A percentile compares a stretch with the other conserved stretches of the same genome.
Evolutionary conservation across 2,329 filamentous ascomycete species (phyloP).

Genomic region (Massarina eburnea): DNA sequence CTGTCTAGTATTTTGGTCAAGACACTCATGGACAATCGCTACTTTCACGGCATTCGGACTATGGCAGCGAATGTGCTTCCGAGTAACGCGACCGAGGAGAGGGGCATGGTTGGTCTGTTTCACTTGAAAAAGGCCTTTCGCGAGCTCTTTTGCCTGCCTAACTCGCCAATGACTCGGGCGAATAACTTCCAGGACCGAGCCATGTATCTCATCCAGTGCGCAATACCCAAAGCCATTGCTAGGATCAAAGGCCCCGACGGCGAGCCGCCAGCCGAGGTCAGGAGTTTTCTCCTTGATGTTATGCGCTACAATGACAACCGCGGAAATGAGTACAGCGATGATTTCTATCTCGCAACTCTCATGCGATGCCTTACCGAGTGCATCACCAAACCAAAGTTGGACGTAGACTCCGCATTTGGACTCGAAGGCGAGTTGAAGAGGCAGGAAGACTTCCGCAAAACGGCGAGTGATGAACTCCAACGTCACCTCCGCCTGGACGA

Average conservation of each 20-base stretch:
- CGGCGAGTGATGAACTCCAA: conserved; percentile 63
- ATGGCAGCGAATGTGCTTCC: conserved; percentile 80
- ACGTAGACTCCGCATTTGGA: conserved; percentile 40
- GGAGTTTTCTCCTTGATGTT: conserved; percentile 84
- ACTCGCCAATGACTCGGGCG: conserved; percentile 75
- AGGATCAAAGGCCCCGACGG: conserved; percentile 73
- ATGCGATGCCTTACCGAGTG: conserved; percentile 65
- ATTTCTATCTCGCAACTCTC: conserved; percentile 81
- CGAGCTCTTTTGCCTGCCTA: conserved; percentile 82
- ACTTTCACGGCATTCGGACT: conserved; percentile 89
- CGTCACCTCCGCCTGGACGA: conserved; percentile 66
- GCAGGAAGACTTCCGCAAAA: conserved; percentile 57
- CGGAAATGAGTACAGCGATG: conserved; percentile 85
- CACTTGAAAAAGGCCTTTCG: conserved; percentile 86
- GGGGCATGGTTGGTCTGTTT: conserved; percentile 75
- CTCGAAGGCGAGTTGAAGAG: conserved; percentile 53
- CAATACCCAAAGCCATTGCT: conserved; percentile 79
- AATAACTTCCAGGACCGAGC: conserved; percentile 91
- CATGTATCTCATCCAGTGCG: conserved; percentile 80
- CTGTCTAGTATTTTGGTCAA: conserved; percentile 87
- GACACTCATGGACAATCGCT: conserved; percentile 86
- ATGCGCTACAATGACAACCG: conserved; percentile 94
- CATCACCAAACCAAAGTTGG: conserved; percentile 39
- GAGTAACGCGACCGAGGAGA: conserved; percentile 61
- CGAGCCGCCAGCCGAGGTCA: conserved; percentile 75